A percentile compares a stretch with the other conserved stretches of the same genome.
Conservation (phyloP, 331 rosid genomes). For the Spiraea crenata region DNA sequence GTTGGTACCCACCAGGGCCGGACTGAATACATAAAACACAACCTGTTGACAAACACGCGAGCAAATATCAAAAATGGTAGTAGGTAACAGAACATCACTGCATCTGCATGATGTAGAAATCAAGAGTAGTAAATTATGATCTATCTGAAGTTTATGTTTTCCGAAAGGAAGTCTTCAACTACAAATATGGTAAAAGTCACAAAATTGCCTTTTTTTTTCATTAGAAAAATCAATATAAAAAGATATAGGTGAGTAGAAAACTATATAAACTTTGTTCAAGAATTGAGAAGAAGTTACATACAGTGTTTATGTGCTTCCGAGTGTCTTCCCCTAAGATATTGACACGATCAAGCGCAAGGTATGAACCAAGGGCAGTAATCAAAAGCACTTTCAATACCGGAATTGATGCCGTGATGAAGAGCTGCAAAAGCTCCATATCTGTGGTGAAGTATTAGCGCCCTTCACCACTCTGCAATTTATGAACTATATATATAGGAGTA, state of each 20-base stretch:
- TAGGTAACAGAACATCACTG: not conserved
- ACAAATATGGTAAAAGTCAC: too few species aligned
- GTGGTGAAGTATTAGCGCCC: not conserved
- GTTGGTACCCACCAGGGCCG: conserved; percentile 45
- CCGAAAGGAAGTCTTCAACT: too few species aligned
- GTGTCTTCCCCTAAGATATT: conserved; percentile 42
- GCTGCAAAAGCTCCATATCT: conserved; percentile 35
- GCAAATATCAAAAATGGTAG: not conserved
- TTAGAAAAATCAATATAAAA: too few species aligned
- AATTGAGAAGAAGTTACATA: not conserved
- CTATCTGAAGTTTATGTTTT: too few species aligned
- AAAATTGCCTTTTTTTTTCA: too few species aligned
- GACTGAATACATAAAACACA: conserved; percentile 52
- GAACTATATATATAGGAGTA: too few species aligned
- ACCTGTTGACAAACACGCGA: conserved; percentile 27
- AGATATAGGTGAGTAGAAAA: too few species aligned
- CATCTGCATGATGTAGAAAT: too few species aligned
- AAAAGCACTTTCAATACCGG: conserved; percentile 53
- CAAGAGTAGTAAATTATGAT: too few species aligned
- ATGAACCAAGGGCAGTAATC: conserved; percentile 45
- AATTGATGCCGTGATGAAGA: conserved; percentile 46
- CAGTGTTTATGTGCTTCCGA: conserved; percentile 44
- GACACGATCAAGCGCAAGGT: conserved; percentile 49
- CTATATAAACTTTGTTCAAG: not conserved
- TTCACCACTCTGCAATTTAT: not conserved